phyloP scores from a whole-genome alignment of 164 flowering plant genomes.

The Pachysandra terminalis region DNA sequence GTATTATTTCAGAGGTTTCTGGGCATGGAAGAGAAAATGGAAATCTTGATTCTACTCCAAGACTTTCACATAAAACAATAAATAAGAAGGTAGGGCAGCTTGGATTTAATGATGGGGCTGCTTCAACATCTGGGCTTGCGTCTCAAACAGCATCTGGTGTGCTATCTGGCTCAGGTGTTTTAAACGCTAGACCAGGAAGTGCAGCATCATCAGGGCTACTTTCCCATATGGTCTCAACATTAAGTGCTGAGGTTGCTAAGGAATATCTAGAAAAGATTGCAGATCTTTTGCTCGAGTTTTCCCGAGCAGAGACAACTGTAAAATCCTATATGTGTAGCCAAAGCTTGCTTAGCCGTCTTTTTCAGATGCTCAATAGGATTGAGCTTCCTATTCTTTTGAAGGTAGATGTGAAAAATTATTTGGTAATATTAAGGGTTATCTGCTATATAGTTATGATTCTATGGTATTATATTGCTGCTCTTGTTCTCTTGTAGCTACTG shows the following conservation, averaged over 20 bases:
- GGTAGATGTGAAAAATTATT: slow-evolving; percentile 35
- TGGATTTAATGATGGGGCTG: slow-evolving; percentile 57
- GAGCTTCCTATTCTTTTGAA: slow-evolving; percentile 91
- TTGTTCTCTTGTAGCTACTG: slow-evolving; percentile 47
- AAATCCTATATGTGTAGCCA: slow-evolving; percentile 93
- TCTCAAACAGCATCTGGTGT: slow-evolving; percentile 94
- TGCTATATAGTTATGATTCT: neutral
- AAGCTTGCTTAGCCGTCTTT: slow-evolving; percentile 92
- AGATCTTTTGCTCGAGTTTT: slow-evolving; percentile 89
- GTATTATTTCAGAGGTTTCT: slow-evolving; percentile 68
- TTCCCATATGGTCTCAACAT: slow-evolving; percentile 83
- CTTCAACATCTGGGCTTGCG: slow-evolving; percentile 74
- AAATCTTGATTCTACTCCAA: slow-evolving; percentile 57
- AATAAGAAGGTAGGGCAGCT: slow-evolving; percentile 49
- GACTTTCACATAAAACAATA: slow-evolving; percentile 49
- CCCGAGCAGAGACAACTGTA: slow-evolving; percentile 84
- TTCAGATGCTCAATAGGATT: slow-evolving; percentile 88
- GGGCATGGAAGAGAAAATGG: slow-evolving; percentile 85
- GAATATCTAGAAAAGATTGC: slow-evolving; percentile 96
- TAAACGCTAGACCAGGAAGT: slow-evolving; percentile 98
- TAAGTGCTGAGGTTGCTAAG: slow-evolving; percentile 90
- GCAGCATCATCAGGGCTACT: slow-evolving; percentile 93
- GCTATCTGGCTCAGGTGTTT: slow-evolving; percentile 94
- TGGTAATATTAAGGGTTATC: neutral
- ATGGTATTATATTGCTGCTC: slow-evolving; percentile 4